Base-by-base conservation (phyloP, 2,329 filamentous ascomycete species). In the Paecilomyces sp. region DNA sequence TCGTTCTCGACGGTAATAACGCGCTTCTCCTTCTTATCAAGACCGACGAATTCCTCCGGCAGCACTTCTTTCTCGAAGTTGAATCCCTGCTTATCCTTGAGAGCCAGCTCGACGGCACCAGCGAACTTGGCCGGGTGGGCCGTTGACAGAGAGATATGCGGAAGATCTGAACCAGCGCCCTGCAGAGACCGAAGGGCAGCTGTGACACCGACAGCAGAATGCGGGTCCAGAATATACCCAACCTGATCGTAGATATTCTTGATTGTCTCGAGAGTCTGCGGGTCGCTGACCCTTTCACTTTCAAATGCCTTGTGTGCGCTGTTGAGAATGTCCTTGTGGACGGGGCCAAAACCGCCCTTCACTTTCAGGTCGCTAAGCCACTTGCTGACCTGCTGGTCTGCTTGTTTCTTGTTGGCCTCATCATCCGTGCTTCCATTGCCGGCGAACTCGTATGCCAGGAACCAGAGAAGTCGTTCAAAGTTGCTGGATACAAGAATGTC, bases 121-220 rank as follows among this genome's bases (percentile, higher is more conserved):
- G 89, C 87, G 70, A 99, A 99, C 76, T 99, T 99, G 62, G 93
- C 94, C 0, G 94, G 93, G 75, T 99, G 94, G 2, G 94, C 94
- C 1, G 94, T 99, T 1, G 92, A 90, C 2, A 99, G 85, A 1
- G 91, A 87, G 68, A 99, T 89, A 73, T 96, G 89, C 31, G 31
- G 31, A 11, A 33, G 2, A 57, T 87, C 77, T 15, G 79, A 78
- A 2, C 75, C 72, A 1, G 79, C 72, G 0, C 85, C 80, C 52
- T 79, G 72, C 34, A 90, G 81, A 2, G 90, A 92, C 60, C 92
- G 83, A 58, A 86, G 72, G 0, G 92, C 84, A 0, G 91, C 92
- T 18, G 88, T 83, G 47, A 97, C 83, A 59, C 92, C 94, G 54
- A 99, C 89, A 1, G 94, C 91, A 0, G 91, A 88, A 78, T 99